A percentile compares a stretch with the other conserved stretches of the same genome.
Evolutionary conservation across 257 asterid species (phyloP).

Genomic region (Schizonepeta tenuifolia): DNA sequence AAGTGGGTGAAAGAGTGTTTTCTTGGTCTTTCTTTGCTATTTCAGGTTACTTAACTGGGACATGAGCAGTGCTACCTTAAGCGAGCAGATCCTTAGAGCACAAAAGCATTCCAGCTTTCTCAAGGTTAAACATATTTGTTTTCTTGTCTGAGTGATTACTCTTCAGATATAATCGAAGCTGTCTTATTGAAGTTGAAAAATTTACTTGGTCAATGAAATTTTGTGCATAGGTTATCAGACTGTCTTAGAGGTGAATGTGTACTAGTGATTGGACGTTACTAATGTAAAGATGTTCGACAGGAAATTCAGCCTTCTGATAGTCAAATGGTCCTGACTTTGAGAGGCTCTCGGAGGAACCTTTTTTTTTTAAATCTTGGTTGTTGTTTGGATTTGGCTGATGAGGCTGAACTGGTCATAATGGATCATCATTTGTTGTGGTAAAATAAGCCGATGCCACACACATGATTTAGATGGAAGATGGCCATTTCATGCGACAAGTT

Average conservation of each 20-base stretch:
- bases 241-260: too few relatives aligned
- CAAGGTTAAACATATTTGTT: slow-evolving; percentile 27
- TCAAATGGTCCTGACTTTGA: neutral
- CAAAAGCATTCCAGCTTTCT: slow-evolving; percentile 27
- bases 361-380: neutral
- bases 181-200: neutral
- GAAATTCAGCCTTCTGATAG: neutral
- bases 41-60: slow-evolving; percentile 40
- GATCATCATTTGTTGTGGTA: neutral
- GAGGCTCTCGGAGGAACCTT: neutral
- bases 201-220: neutral
- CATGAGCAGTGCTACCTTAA: slow-evolving; percentile 24
- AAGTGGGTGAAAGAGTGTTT: neutral
- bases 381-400: neutral
- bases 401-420: neutral
- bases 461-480: too few relatives aligned
- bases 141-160: neutral
- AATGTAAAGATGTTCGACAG: neutral
- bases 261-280: too few relatives aligned
- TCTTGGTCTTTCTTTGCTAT: slow-evolving; percentile 8
- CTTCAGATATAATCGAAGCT: neutral
- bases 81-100: slow-evolving; percentile 27
- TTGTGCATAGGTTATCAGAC: neutral
- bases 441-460: too few relatives aligned
- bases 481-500: too few relatives aligned